Evolutionary conservation across 257 asterid genomes (phyloP).

Genomic region (Gentiana macrophylla): DNA sequence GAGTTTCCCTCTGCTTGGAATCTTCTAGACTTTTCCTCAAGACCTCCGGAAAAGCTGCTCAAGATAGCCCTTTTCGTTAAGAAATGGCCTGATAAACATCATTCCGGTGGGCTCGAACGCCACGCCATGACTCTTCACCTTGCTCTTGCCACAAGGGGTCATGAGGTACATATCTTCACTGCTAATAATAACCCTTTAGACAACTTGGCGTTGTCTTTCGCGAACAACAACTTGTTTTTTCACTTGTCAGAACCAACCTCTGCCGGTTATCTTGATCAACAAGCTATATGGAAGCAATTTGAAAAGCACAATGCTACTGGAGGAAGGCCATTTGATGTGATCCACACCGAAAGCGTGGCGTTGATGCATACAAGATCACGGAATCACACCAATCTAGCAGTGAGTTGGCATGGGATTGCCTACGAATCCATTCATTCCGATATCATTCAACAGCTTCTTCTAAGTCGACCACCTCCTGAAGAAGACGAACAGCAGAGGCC

Average conservation of each 20-base stretch:
- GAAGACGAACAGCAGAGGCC: constrained; percentile 20
- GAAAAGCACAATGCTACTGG: constrained; percentile 27
- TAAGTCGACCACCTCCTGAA: constrained; percentile 3
- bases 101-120: constrained; percentile 67
- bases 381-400: constrained; percentile 43
- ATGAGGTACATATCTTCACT: constrained; percentile 67
- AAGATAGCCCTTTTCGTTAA: constrained; percentile 62
- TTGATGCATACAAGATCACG: constrained; percentile 59
- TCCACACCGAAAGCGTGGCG: constrained; percentile 68
- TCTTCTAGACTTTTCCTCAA: constrained; percentile 28
- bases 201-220: constrained; percentile 2
- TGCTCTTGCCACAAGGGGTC: constrained; percentile 59
- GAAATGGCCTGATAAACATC: constrained; percentile 55
- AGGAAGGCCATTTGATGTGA: constrained; percentile 45
- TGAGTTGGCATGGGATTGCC: constrained; percentile 76
- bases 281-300: constrained; percentile 49
- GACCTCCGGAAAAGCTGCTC: constrained; percentile 30
- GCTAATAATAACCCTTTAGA: too few species aligned
- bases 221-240: constrained; percentile 21
- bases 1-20: constrained; percentile 49
- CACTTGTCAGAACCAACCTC: constrained; percentile 52
- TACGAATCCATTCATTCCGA: constrained; percentile 70
- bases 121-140: constrained; percentile 62
- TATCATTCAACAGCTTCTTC: constrained; percentile 49
- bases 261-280: constrained; percentile 61